Conservation (phyloP, 306 rosid genomes). For the Canavalia gladiata region DNA sequence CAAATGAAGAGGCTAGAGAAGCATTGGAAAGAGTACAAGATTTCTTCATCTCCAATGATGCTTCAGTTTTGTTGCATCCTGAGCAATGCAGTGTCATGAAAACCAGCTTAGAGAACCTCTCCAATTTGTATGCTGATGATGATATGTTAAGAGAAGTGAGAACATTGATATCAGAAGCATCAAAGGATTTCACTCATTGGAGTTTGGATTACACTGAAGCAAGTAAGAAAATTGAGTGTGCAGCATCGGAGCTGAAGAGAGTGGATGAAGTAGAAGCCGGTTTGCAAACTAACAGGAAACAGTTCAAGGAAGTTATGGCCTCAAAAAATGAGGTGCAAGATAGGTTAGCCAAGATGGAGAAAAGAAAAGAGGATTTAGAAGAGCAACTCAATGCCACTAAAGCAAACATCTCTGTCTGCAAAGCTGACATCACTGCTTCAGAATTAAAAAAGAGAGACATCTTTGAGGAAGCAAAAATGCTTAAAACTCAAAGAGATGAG, state of each 20-base stretch:
- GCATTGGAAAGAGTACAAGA: constrained; percentile 23
- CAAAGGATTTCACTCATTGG: background rate
- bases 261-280: constrained; percentile 7
- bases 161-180: background rate
- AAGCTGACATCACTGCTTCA: background rate
- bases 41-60: background rate
- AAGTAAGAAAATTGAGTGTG: background rate
- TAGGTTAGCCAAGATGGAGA: background rate
- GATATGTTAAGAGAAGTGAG: background rate
- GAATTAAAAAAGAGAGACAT: background rate
- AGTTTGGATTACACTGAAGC: background rate
- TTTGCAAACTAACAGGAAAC: background rate
- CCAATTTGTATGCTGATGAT: constrained; percentile 17
- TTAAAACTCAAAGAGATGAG: background rate
- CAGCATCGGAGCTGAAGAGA: background rate
- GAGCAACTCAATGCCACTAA: constrained; percentile 3
- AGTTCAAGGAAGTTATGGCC: background rate
- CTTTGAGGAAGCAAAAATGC: background rate
- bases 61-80: constrained; percentile 1
- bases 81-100: background rate
- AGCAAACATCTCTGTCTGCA: background rate
- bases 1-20: background rate
- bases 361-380: background rate
- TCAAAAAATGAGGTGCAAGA: background rate
- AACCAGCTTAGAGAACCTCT: constrained; percentile 7